A percentile compares a stretch with the other conserved stretches of the same genome.
Evolutionary conservation across 768 basidiomycete species (phyloP).

Genomic region (Lentinula guzmanii): DNA sequence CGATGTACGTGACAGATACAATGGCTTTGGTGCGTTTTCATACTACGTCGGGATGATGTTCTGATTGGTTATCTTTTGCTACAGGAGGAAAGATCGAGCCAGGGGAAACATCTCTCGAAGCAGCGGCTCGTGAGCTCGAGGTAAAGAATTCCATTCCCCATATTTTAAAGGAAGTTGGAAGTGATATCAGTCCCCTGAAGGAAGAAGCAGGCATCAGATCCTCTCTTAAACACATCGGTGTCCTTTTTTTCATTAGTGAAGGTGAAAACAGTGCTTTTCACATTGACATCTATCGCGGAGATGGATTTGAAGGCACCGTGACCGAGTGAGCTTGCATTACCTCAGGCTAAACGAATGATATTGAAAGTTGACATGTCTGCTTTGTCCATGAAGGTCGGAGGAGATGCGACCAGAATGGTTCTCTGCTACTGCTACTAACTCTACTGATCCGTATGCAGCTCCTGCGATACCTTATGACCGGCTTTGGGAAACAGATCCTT

Average conservation of each 20-base stretch:
- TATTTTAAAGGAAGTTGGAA: not conserved
- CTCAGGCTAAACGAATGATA: not conserved
- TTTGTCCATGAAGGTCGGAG: constrained; percentile 51
- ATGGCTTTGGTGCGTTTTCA: constrained; percentile 62
- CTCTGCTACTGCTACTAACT: constrained; percentile 3
- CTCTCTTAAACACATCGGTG: constrained; percentile 55
- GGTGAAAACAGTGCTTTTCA: constrained; percentile 56
- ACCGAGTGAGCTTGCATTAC: constrained; percentile 49
- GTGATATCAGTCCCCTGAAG: constrained; percentile 26
- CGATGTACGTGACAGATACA: constrained; percentile 45
- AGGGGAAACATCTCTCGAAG: constrained; percentile 61
- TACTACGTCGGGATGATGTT: not conserved
- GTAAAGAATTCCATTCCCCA: constrained; percentile 21
- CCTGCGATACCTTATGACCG: constrained; percentile 53
- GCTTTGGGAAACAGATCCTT: constrained; percentile 56
- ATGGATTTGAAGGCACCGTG: constrained; percentile 51
- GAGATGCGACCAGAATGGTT: constrained; percentile 91
- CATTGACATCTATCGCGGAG: constrained; percentile 67
- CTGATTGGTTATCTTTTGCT: not conserved
- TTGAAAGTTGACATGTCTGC: not conserved
- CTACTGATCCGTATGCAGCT: constrained; percentile 10
- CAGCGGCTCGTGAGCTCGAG: constrained; percentile 72
- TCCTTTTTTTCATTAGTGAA: constrained; percentile 55
- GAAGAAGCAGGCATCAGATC: constrained; percentile 81
- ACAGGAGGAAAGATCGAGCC: constrained; percentile 73